These are phyloP conservation scores for Actinomucor elegans DNA, from an alignment of 371 early-diverging fungal genomes.

Conservation along the genomic window DNA sequence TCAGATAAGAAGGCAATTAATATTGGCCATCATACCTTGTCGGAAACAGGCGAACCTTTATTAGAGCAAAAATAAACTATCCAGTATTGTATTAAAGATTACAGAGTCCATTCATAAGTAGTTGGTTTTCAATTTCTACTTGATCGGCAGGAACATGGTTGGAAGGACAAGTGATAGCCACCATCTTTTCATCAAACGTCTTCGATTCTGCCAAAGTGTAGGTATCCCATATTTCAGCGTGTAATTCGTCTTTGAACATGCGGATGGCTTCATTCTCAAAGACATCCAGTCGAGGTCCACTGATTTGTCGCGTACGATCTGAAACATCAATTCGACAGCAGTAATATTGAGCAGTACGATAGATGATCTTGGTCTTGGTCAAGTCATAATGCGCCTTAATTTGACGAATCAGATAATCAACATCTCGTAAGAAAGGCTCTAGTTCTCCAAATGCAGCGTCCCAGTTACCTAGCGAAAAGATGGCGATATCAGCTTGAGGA, in stretches of 20 bases:
- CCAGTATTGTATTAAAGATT: too few relatives aligned
- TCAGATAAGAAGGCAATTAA: slow-evolving; percentile 34
- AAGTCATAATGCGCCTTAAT: slow-evolving; percentile 29
- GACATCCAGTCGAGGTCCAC: slow-evolving; percentile 35
- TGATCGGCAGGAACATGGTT: slow-evolving; percentile 48
- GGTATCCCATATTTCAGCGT: slow-evolving; percentile 43
- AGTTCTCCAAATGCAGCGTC: slow-evolving; percentile 48
- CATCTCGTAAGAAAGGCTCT: slow-evolving; percentile 24
- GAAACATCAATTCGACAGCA: slow-evolving; percentile 51
- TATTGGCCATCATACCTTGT: slow-evolving; percentile 35
- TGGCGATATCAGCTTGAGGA: slow-evolving; percentile 14
- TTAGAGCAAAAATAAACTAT: neutral
- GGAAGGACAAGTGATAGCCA: slow-evolving; percentile 31
- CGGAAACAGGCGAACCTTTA: slow-evolving; percentile 40
- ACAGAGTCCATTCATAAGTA: slow-evolving; percentile 43
- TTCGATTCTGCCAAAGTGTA: slow-evolving; percentile 33
- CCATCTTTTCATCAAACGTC: slow-evolving; percentile 35
- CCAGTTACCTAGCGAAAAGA: slow-evolving; percentile 56
- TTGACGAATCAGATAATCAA: slow-evolving; percentile 27
- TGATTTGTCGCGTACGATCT: slow-evolving; percentile 33
- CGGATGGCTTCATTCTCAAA: slow-evolving; percentile 34
- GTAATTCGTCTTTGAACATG: slow-evolving; percentile 27
- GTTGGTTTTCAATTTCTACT: slow-evolving; percentile 52
- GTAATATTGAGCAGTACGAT: slow-evolving; percentile 55
- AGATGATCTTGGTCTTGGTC: slow-evolving; percentile 30